Conservation (phyloP, 176 grass and related monocot species). For the Bonia amplexicaulis region DNA sequence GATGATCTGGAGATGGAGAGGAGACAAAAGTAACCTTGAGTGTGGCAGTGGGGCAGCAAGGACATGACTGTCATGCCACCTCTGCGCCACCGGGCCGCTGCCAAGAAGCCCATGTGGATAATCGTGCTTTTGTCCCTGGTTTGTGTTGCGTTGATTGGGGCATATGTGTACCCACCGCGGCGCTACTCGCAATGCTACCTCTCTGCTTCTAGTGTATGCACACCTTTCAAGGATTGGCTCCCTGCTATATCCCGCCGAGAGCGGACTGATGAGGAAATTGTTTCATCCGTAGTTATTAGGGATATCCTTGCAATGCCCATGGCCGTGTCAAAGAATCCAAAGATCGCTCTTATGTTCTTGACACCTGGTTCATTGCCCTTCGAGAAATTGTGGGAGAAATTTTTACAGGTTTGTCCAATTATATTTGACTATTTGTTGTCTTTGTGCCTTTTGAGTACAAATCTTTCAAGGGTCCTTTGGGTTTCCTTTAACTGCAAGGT, state of each 20-base stretch:
- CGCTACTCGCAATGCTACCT: conserved; percentile 80
- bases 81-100: conserved; percentile 38
- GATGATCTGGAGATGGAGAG: conserved; percentile 25
- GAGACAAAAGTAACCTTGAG: conserved; percentile 41
- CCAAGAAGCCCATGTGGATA: conserved; percentile 89
- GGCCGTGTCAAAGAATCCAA: conserved; percentile 51
- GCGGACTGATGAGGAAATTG: conserved; percentile 74
- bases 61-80: conserved; percentile 57
- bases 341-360: conserved; percentile 96
- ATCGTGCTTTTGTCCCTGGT: conserved; percentile 79
- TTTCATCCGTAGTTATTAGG: conserved; percentile 56
- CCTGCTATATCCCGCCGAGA: conserved; percentile 47
- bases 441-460: conserved; percentile 12
- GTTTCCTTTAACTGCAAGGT: conserved; percentile 9
- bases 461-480: not conserved
- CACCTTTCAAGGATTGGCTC: conserved; percentile 72
- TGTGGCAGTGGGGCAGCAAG: conserved; percentile 41
- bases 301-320: conserved; percentile 75
- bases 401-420: conserved; percentile 64
- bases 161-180: conserved; percentile 68
- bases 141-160: conserved; percentile 59
- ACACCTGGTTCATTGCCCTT: conserved; percentile 88
- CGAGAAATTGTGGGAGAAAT: conserved; percentile 92
- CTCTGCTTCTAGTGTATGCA: conserved; percentile 65
- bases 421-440: not conserved